phyloP scores from a whole-genome alignment of 176 grass and related monocot species.

The Ananas comosus region DNA sequence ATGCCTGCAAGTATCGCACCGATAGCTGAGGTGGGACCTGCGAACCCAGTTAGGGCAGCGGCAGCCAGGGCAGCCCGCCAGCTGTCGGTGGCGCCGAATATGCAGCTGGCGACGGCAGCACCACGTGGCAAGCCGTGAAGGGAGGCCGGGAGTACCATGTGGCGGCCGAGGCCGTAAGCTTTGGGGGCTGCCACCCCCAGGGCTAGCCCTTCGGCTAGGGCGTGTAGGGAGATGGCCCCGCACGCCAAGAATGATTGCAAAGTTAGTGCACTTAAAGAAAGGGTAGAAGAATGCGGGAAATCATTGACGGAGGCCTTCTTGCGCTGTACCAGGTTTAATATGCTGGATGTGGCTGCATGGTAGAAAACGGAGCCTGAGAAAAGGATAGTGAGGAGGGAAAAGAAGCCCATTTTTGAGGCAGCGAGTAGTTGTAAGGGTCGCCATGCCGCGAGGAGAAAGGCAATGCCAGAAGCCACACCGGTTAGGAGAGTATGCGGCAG shows the following conservation, averaged over 20 bases:
- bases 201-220: conserved; percentile 76
- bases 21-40: conserved; percentile 67
- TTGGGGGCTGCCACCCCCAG: conserved; percentile 89
- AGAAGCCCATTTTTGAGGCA: conserved; percentile 68
- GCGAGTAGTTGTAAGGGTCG: conserved; percentile 75
- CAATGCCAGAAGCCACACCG: conserved; percentile 83
- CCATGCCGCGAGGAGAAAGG: conserved; percentile 83
- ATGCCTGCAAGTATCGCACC: conserved; percentile 74
- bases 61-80: conserved; percentile 85
- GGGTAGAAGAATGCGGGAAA: conserved; percentile 30
- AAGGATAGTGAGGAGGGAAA: conserved; percentile 46
- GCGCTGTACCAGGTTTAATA: conserved; percentile 47
- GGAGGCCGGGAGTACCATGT: conserved; percentile 93
- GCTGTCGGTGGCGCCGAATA: conserved; percentile 83
- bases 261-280: conserved; percentile 71
- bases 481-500: conserved; percentile 82
- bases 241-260: conserved; percentile 79
- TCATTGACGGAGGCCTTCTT: conserved; percentile 61
- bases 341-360: conserved; percentile 32
- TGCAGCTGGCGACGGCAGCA: conserved; percentile 73
- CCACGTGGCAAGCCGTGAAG: conserved; percentile 89
- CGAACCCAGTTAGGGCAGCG: conserved; percentile 64
- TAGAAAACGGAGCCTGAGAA: conserved; percentile 45
- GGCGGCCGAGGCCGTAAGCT: conserved; percentile 77
- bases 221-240: conserved; percentile 68